Evolutionary conservation across 257 asterid genomes (phyloP).

Genomic region (Capsicum baccatum): DNA sequence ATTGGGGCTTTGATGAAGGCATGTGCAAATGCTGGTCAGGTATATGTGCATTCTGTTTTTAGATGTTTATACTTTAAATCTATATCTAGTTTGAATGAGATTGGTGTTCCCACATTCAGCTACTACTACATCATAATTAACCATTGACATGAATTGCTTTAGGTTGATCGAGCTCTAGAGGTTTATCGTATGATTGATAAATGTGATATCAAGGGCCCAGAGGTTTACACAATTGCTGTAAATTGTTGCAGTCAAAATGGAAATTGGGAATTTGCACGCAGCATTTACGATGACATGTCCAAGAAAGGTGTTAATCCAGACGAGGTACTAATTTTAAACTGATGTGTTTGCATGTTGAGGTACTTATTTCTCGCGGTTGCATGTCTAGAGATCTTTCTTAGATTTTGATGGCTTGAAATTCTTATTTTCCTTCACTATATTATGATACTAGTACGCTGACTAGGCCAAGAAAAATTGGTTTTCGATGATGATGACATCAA

Average conservation of each 20-base stretch:
- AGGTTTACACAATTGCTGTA: conserved; percentile 94
- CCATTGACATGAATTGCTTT: conserved; percentile 33
- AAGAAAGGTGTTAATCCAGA: conserved; percentile 84
- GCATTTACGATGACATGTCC: conserved; percentile 83
- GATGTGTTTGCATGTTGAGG: conserved; percentile 48
- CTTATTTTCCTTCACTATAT: neutral
- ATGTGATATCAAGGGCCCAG: conserved; percentile 88
- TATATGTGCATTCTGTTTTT: conserved; percentile 40
- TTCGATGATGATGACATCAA: neutral
- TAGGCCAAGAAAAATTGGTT: neutral
- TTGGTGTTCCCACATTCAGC: conserved; percentile 19
- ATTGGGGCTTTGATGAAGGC: conserved; percentile 98
- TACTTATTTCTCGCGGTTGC: conserved; percentile 34
- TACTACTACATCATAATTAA: conserved; percentile 30
- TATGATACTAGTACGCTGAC: neutral
- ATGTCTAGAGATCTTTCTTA: neutral
- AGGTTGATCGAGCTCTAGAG: conserved; percentile 84
- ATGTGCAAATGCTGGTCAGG: conserved; percentile 83
- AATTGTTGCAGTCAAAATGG: conserved; percentile 92
- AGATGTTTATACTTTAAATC: conserved; percentile 22
- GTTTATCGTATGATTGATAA: conserved; percentile 82
- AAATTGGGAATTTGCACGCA: conserved; percentile 93
- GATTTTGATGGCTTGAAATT: conserved; percentile 13
- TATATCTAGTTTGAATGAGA: conserved; percentile 26
- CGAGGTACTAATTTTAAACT: conserved; percentile 64